Percentiles rank a stretch among this genome's conserved stretches.
Evolutionary conservation across 2,329 filamentous ascomycete species (phyloP).

Genomic region (Fusarium sambucinum): DNA sequence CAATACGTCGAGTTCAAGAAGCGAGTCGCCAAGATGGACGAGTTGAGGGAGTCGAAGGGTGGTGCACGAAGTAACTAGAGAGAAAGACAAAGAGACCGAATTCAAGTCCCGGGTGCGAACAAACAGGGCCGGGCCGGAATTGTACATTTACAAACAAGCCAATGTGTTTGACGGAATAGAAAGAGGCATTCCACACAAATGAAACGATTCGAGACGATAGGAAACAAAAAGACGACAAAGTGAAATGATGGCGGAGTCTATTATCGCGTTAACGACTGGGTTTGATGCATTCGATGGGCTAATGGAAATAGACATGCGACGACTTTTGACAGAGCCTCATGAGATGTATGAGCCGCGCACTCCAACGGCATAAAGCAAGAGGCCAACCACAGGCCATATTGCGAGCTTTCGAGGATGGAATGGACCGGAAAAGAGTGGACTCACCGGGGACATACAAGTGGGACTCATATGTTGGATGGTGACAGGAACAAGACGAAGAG

Average conservation of each 20-base stretch:
- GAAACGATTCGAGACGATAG: constrained; percentile 22
- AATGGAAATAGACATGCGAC: constrained; percentile 40
- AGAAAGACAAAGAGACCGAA: constrained; percentile 33
- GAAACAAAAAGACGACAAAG: constrained; percentile 11
- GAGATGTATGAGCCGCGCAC: constrained; percentile 42
- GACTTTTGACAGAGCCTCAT: constrained; percentile 42
- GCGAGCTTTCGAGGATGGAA: constrained; percentile 12
- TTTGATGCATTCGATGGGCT: constrained; percentile 43
- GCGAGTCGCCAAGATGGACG: constrained; percentile 98
- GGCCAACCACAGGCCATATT: constrained; percentile 26
- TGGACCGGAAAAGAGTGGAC: constrained; percentile 43
- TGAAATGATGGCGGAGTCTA: constrained; percentile 34
- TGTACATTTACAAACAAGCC: constrained; percentile 51
- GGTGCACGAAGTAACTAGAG: constrained; percentile 86
- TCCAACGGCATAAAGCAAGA: constrained; percentile 25
- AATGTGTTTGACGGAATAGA: constrained; percentile 47
- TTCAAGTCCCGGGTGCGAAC: constrained; percentile 24
- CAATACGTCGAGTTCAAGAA: constrained; percentile 99
- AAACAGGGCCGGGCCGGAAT: constrained; percentile 42
- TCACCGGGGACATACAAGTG: constrained; percentile 22
- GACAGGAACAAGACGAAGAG: constrained; percentile 18
- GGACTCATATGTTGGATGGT: constrained; percentile 31
- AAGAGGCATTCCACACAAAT: constrained; percentile 39
- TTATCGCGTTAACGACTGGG: constrained; percentile 38
- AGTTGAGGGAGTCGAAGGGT: constrained; percentile 86